A percentile compares a stretch with the other conserved stretches of the same genome.
Conservation (phyloP, 225 moss, liverwort and hornwort genomes). For the Straminergon stramineum region DNA sequence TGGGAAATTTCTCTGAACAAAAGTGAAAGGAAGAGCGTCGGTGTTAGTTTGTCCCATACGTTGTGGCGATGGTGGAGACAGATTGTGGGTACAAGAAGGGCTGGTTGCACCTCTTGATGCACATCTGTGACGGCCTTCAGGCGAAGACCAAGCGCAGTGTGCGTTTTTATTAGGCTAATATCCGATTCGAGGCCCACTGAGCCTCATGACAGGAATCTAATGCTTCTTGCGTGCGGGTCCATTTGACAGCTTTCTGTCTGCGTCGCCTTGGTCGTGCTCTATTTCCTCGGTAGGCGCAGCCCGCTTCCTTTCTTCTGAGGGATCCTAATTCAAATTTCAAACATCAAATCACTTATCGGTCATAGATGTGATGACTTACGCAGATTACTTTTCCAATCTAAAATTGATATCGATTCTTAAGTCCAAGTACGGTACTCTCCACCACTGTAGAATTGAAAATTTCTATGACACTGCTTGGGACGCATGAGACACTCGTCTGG, state of each 20-base stretch:
- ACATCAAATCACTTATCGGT: background rate
- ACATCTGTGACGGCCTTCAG: slow-evolving; percentile 69
- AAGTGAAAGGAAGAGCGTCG: background rate
- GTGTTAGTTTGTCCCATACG: background rate
- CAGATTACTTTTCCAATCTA: too few species aligned
- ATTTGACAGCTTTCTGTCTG: background rate
- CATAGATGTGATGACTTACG: too few species aligned
- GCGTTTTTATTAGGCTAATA: slow-evolving; percentile 70
- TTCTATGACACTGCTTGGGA: background rate
- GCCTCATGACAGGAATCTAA: slow-evolving; percentile 54
- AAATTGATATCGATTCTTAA: background rate
- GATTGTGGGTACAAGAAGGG: background rate
- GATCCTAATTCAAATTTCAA: background rate
- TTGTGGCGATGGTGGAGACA: background rate
- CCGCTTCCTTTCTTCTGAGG: background rate
- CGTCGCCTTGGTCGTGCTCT: background rate
- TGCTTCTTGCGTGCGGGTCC: slow-evolving; percentile 12
- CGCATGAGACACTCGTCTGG: background rate
- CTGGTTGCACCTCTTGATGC: too few species aligned
- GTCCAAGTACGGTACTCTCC: background rate
- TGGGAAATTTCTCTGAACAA: background rate
- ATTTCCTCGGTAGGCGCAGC: background rate
- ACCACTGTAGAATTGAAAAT: background rate
- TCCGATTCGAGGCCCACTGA: slow-evolving; percentile 58
- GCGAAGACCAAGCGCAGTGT: slow-evolving; percentile 71